These are phyloP conservation scores for Xylaria sp. DNA, from an alignment of 2,329 filamentous ascomycete genomes.

Conservation along the genomic window DNA sequence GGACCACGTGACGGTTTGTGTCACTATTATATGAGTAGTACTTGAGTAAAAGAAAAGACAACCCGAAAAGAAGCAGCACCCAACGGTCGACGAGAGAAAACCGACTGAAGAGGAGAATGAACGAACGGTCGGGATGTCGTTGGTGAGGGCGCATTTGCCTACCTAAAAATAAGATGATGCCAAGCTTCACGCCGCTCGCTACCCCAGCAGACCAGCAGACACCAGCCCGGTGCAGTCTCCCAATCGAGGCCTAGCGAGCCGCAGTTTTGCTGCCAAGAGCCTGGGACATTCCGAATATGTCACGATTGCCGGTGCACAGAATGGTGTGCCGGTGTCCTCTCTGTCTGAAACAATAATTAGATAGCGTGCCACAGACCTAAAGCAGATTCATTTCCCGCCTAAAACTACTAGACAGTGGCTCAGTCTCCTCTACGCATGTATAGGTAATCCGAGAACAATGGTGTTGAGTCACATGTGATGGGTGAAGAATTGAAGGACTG, in stretches of 20 bases:
- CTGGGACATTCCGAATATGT: not conserved
- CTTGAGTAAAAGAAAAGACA: not conserved
- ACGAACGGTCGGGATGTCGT: not conserved
- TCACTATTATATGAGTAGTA: constrained; percentile 26
- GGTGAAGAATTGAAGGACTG: too few species aligned
- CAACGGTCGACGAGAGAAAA: constrained; percentile 22
- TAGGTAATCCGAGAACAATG: too few species aligned
- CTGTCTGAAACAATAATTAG: too few species aligned
- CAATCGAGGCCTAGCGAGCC: constrained; percentile 9
- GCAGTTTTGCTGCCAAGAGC: not conserved
- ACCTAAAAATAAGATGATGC: constrained; percentile 29
- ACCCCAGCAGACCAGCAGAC: not conserved
- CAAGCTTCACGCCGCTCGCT: constrained; percentile 5
- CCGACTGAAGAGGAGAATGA: constrained; percentile 6
- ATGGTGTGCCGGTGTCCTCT: too few species aligned
- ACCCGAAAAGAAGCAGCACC: constrained; percentile 1
- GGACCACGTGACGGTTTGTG: constrained; percentile 35
- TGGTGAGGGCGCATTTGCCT: not conserved
- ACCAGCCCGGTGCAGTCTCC: constrained; percentile 2
- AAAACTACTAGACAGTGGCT: not conserved
- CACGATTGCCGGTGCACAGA: not conserved
- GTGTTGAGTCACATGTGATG: too few species aligned
- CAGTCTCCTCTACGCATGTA: not conserved
- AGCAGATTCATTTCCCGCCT: too few species aligned
- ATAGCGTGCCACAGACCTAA: too few species aligned